Evolutionary conservation across 768 basidiomycete genomes (phyloP).

Genomic region (Lepiota brunneoincarnata): DNA sequence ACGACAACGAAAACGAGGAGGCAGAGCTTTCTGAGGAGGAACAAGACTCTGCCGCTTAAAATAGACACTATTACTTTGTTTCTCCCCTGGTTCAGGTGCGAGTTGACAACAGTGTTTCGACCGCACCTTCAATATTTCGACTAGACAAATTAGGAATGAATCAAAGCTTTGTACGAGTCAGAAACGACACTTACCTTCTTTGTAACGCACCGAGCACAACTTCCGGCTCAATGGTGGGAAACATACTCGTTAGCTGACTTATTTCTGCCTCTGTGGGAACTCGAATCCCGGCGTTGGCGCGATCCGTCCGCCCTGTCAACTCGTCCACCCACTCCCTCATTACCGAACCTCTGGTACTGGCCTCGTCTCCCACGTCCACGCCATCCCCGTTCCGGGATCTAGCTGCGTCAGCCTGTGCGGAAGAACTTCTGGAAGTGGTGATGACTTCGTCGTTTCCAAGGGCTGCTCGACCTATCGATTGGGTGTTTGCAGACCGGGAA

Average conservation of each 20-base stretch:
- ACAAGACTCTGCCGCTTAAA: conserved; percentile 7
- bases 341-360: conserved; percentile 42
- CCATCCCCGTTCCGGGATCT: conserved; percentile 18
- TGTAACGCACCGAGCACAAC: conserved; percentile 76
- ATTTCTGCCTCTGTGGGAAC: conserved; percentile 79
- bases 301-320: conserved; percentile 62
- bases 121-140: conserved; percentile 76
- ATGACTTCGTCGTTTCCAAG: conserved; percentile 55
- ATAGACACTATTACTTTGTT: not conserved
- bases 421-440: conserved; percentile 47
- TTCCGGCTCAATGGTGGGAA: conserved; percentile 75
- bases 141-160: conserved; percentile 32
- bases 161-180: not conserved
- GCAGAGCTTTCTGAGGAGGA: conserved; percentile 34
- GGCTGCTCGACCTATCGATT: conserved; percentile 18
- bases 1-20: conserved; percentile 69
- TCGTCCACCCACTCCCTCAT: conserved; percentile 81
- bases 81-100: conserved; percentile 6
- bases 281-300: conserved; percentile 54
- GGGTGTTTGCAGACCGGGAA: conserved; percentile 19
- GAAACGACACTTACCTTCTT: conserved; percentile 55
- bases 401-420: not conserved
- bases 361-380: conserved; percentile 20
- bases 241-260: conserved; percentile 71
- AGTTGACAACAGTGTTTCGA: conserved; percentile 64